A percentile compares a stretch with the other conserved stretches of the same genome.
phyloP scores from a whole-genome alignment of 441 rosid species.

The Bocquillonia castaneifolia region DNA sequence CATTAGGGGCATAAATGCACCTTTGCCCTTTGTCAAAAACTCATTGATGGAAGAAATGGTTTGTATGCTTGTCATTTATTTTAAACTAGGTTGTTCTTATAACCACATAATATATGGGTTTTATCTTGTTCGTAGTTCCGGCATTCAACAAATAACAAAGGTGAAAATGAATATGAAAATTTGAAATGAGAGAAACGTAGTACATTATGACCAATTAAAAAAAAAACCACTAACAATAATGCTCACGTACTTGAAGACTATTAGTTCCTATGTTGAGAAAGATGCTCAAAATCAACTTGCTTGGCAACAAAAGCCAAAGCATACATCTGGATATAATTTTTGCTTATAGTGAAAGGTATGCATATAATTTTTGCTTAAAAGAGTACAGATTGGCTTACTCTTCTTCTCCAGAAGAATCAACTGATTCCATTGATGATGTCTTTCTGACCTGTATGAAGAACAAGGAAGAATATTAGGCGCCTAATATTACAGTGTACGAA shows the following conservation, averaged over 20 bases:
- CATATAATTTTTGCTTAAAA: conserved; percentile 14
- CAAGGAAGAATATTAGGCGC: conserved; percentile 23
- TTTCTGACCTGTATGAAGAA: conserved; percentile 65
- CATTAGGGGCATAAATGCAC: too few species aligned
- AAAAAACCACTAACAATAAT: neutral
- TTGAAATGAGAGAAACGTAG: neutral
- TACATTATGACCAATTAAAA: neutral
- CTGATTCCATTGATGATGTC: conserved; percentile 76
- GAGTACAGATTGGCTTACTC: conserved; percentile 56
- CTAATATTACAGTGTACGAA: neutral
- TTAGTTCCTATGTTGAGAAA: conserved; percentile 2
- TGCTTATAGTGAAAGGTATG: conserved; percentile 13
- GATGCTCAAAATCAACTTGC: neutral
- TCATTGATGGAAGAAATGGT: neutral
- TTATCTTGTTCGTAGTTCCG: neutral
- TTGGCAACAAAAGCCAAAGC: conserved; percentile 6
- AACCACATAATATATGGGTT: neutral
- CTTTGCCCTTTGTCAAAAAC: too few species aligned
- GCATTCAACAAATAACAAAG: neutral
- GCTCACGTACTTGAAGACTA: conserved; percentile 1
- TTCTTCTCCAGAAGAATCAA: conserved; percentile 97
- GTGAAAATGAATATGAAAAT: neutral
- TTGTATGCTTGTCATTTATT: neutral
- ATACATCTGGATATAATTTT: neutral
- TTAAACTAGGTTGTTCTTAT: neutral